Percentiles rank a stretch among this genome's conserved stretches.
These are phyloP conservation scores for Ophiostoma quercus DNA, from an alignment of 2,329 filamentous ascomycete species.

Conservation along the genomic window DNA sequence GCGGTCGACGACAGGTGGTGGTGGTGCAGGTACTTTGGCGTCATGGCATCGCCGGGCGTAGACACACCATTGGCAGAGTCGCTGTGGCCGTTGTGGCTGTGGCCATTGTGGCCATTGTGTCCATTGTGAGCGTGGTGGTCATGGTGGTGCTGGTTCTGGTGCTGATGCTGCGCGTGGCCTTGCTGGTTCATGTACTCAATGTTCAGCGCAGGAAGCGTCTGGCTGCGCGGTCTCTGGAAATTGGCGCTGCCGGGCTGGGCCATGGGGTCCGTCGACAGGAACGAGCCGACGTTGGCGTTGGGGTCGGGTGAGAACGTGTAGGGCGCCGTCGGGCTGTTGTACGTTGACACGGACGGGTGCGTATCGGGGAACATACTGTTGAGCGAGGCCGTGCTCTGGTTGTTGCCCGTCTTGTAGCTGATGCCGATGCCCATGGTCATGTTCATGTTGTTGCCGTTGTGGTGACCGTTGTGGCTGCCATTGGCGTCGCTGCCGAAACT, in stretches of 20 bases:
- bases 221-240: conserved; percentile 73
- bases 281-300: conserved; percentile 61
- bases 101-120: too few species aligned
- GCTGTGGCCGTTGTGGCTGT: not conserved
- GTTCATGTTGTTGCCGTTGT: conserved; percentile 1
- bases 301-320: conserved; percentile 73
- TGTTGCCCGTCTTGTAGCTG: conserved; percentile 52
- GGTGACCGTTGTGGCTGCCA: too few species aligned
- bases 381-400: conserved; percentile 47
- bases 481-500: not conserved
- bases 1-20: conserved; percentile 43
- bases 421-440: conserved; percentile 21
- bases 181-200: conserved; percentile 52
- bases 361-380: conserved; percentile 63
- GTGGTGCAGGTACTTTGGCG: conserved; percentile 57
- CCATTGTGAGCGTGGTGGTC: not conserved
- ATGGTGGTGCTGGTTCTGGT: not conserved
- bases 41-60: conserved; percentile 31
- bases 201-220: conserved; percentile 74
- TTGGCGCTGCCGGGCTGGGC: conserved; percentile 42
- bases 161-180: conserved; percentile 38
- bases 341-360: conserved; percentile 51
- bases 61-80: not conserved
- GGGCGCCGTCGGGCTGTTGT: conserved; percentile 65
- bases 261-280: conserved; percentile 43